A percentile compares a stretch with the other conserved stretches of the same genome.
These are phyloP conservation scores for Udeniomyces megalosporus DNA, from an alignment of 768 basidiomycete genomes.

Conservation along the genomic window DNA sequence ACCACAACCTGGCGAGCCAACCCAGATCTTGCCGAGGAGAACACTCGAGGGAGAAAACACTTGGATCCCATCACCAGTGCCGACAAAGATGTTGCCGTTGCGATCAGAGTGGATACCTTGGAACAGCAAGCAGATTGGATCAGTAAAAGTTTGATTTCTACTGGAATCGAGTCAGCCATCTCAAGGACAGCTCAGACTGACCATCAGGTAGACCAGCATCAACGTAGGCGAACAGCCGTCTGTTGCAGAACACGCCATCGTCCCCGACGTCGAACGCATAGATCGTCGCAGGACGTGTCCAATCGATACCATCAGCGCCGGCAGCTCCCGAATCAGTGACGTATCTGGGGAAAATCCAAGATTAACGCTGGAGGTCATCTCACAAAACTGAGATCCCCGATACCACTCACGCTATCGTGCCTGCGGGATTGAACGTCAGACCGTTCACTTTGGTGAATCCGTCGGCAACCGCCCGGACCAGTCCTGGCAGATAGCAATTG, in stretches of 20 bases:
- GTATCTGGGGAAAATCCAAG: constrained; percentile 31
- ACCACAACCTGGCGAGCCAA: constrained; percentile 14
- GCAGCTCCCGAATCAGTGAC: not conserved
- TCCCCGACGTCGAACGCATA: constrained; percentile 25
- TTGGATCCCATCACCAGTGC: constrained; percentile 24
- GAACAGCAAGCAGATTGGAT: too few relatives aligned
- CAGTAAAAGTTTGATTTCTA: too few relatives aligned
- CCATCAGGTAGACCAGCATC: constrained; percentile 22
- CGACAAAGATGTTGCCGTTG: constrained; percentile 25
- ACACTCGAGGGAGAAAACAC: constrained; percentile 24
- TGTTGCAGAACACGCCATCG: constrained; percentile 21
- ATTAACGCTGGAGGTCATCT: constrained; percentile 48
- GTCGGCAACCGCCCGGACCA: constrained; percentile 44
- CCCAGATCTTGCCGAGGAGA: constrained; percentile 27
- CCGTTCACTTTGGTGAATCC: constrained; percentile 58
- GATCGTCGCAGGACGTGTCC: constrained; percentile 7
- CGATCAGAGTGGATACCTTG: constrained; percentile 25
- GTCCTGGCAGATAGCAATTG: too few relatives aligned
- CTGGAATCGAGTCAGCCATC: too few relatives aligned
- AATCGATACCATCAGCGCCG: not conserved
- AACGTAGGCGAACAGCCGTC: constrained; percentile 24
- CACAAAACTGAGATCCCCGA: not conserved
- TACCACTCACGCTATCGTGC: not conserved
- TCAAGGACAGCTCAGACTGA: constrained; percentile 6
- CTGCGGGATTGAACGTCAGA: constrained; percentile 9